Conservation (phyloP, 2,329 filamentous ascomycete genomes). For the Cercospora sojina region DNA sequence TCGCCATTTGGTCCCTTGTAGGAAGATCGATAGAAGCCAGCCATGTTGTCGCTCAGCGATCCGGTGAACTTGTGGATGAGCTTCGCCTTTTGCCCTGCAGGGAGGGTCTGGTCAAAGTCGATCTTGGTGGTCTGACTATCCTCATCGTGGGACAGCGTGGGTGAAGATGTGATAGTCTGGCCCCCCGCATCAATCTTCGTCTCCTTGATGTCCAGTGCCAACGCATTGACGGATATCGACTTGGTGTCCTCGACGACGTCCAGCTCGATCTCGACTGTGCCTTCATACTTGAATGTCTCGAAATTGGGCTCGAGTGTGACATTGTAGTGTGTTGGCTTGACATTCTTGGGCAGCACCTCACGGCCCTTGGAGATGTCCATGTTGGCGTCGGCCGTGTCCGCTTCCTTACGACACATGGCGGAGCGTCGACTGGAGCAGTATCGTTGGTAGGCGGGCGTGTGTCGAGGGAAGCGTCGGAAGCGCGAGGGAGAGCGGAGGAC, state of each 20-base stretch:
- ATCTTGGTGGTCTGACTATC: conserved; percentile 79
- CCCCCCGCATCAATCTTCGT: conserved; percentile 66
- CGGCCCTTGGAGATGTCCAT: conserved; percentile 65
- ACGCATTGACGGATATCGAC: conserved; percentile 82
- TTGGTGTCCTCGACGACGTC: conserved; percentile 81
- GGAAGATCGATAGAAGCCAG: conserved; percentile 93
- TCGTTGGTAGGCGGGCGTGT: conserved; percentile 39
- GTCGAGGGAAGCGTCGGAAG: conserved; percentile 9
- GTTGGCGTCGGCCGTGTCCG: conserved; percentile 55
- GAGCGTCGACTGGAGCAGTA: conserved; percentile 73
- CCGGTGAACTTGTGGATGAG: conserved; percentile 77
- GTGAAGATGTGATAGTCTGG: conserved; percentile 58
- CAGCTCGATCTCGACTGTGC: conserved; percentile 80
- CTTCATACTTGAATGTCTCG: conserved; percentile 80
- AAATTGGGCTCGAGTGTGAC: conserved; percentile 90
- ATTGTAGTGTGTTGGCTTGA: conserved; percentile 89
- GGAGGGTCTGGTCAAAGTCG: conserved; percentile 69
- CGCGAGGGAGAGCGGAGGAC: conserved; percentile 4
- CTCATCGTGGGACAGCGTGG: conserved; percentile 70
- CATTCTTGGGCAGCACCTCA: conserved; percentile 86
- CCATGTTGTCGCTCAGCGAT: conserved; percentile 88
- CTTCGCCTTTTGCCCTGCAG: conserved; percentile 73
- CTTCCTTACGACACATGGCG: conserved; percentile 65
- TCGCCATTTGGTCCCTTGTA: conserved; percentile 81
- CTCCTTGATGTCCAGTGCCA: conserved; percentile 79